Evolutionary conservation across 495 filamentous ascomycete genomes (phyloP).

Genomic region (Cladorrhinum samala): DNA sequence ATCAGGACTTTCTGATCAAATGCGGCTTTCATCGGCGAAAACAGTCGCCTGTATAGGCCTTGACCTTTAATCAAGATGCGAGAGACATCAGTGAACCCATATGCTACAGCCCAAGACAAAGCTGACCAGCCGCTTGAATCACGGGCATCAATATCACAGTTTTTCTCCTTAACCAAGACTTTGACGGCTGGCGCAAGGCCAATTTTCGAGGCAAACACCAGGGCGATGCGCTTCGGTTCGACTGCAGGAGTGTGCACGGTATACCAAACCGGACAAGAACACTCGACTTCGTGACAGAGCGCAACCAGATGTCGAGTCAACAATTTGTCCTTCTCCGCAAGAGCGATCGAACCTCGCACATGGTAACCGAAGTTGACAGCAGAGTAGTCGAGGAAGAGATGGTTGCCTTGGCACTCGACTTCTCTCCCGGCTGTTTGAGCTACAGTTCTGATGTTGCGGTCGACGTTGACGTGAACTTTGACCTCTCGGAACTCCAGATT

Average conservation of each 20-base stretch:
- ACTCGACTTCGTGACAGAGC: not conserved
- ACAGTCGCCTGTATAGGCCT: not conserved
- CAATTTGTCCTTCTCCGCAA: not conserved
- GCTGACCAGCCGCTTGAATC: not conserved
- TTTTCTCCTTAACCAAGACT: not conserved
- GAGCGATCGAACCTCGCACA: not conserved
- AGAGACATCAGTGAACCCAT: not conserved
- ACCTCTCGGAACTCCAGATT: not conserved
- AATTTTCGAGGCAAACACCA: not conserved
- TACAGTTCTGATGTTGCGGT: not conserved
- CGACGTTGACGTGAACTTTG: not conserved
- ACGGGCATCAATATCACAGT: not conserved
- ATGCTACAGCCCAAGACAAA: not conserved
- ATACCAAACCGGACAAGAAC: not conserved
- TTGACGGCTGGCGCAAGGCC: not conserved
- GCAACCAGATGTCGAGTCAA: not conserved
- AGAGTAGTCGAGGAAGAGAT: constrained; percentile 1
- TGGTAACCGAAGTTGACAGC: not conserved
- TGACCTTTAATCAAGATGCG: not conserved
- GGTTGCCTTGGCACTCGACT: not conserved
- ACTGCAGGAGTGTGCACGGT: not conserved
- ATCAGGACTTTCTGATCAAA: not conserved
- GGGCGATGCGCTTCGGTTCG: not conserved
- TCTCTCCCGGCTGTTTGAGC: not conserved
- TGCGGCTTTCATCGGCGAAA: not conserved